Base-by-base conservation (phyloP, 306 rosid genomes). In the Corylus heterophylla region DNA sequence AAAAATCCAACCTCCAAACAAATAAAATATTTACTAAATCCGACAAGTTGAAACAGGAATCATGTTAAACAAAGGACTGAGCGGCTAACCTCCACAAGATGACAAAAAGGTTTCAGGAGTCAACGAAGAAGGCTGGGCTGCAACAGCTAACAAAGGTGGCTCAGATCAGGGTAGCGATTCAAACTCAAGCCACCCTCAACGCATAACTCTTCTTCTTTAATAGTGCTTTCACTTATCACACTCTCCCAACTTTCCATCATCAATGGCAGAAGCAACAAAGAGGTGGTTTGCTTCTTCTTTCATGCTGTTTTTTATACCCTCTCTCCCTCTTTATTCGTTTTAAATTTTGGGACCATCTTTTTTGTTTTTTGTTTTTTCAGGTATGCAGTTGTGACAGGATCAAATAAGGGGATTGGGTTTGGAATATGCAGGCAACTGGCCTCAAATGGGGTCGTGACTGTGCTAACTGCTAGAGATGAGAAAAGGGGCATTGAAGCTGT, bases 351-450 rank as follows among this genome's bases (percentile, higher is more conserved):
- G 52, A 49, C 52, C 52, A 0, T 49, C 52, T 18, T 0, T 18
- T 18, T 54, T 18, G 2, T n/a, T 18, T 7, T 52, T 52, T 31
- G 35, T 16, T 52, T 13, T 62, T 35, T 29, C 45, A 63, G 69
- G 69, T 63, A 31, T 63, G 69, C 69, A 63, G 69, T 66, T 66
- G 71, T 37, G 39, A 66, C 27, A 7, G 71, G 71, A 5, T 22
- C 11, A 31, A 66, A 66, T 17, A 66, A 37, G 12, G 49, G 71
- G 5, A 35, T 66, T 66, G 71, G 49, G 2, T 66, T 35, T 66
- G 71, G 37, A 66, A 66, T 39, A 17, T 35, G 3, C 11, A 66
- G 49, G 37, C 10, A 35, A 22, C 37, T 66, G 27, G 71, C 71
- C 25, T 66, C 27, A 17, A 37, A 17, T 2, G 48, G 71, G 49